phyloP scores from a whole-genome alignment of 495 filamentous ascomycete species.

The Penicillium pancosmium region DNA sequence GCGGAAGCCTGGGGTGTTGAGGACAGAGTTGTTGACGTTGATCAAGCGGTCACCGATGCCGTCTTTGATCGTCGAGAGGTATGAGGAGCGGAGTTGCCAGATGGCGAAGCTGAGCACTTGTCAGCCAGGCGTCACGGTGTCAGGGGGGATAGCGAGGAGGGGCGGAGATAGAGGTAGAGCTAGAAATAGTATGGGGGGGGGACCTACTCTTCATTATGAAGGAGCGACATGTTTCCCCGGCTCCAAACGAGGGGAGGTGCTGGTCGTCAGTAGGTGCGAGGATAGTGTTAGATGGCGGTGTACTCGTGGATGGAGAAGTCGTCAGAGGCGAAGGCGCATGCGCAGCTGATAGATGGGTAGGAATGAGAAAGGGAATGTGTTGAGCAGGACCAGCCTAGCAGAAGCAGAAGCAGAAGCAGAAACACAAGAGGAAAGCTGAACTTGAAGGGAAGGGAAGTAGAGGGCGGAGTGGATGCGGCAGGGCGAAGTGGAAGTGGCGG shows the following conservation, averaged over 20 bases:
- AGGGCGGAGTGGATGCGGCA: constrained; percentile 12
- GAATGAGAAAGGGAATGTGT: constrained; percentile 17
- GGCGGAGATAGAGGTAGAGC: background rate
- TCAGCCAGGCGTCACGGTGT: constrained; percentile 21
- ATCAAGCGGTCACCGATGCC: constrained; percentile 96
- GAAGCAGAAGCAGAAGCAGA: constrained; percentile 7
- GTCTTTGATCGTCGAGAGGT: constrained; percentile 87
- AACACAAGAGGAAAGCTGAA: constrained; percentile 10
- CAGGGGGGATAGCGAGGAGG: background rate
- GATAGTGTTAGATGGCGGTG: background rate
- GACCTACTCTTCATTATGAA: constrained; percentile 94
- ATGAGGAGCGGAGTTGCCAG: constrained; percentile 90
- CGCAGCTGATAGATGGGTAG: constrained; percentile 13
- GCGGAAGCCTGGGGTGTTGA: constrained; percentile 95
- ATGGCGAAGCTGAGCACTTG: constrained; percentile 71
- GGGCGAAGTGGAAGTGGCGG: constrained; percentile 14
- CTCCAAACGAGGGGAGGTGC: constrained; percentile 3
- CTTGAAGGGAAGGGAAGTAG: constrained; percentile 6
- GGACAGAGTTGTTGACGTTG: constrained; percentile 83
- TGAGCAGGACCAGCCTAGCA: constrained; percentile 44
- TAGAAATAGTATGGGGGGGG: background rate
- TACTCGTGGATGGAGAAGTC: constrained; percentile 4
- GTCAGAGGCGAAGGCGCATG: constrained; percentile 19
- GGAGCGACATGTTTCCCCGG: constrained; percentile 73
- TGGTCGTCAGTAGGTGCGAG: background rate